Base-by-base conservation (phyloP, 345 rosid species). In the Brassica carinata region DNA sequence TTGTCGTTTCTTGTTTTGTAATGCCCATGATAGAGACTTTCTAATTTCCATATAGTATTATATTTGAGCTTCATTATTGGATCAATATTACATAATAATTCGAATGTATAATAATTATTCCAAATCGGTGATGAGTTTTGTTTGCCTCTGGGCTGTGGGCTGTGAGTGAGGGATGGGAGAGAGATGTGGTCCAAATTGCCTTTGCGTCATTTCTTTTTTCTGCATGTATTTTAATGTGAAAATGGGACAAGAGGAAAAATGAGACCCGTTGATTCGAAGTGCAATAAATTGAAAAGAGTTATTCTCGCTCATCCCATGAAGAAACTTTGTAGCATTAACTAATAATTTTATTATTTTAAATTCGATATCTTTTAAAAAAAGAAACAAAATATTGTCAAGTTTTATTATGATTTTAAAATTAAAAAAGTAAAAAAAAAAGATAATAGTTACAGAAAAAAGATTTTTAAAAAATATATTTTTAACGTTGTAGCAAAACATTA, bases 1-100 rank as follows among this genome's bases (percentile, higher is more conserved):
- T 55, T 55, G 82, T 72, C 67, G 48, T 72, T 78, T 72, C 67
- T 78, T 78, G 77, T 55, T 78, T 53, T 61, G 61, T 72, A 53
- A 53, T 53, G 58, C 19, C 15, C 71, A 69, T 53, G 71, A 64
- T 64, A 64, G 29, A 64, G 43, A 64, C 68, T 64, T 29, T 64
- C 55, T 61, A 23, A 4, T 61, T 63, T 5, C 33, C 51, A 38
- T 1, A 53, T n/a, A n/a, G 58, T 30, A 30, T 30, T 6, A 61
- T 61, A 26, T 31, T 64, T 30, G 43, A 64, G 40, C 68, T 64
- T 30, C 68, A n/a, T 1, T 53, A 34, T 72, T 78, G 67, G 45
- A 78, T 53, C 5, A 29, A 36, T 17, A 38, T 66, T 55, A 63
- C 67, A 29, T 38, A 77, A 72, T 72, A 65, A 72, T 72, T 72